Base-by-base conservation (phyloP, 805 yeast species). In the Cyberlindnera saturnus region DNA sequence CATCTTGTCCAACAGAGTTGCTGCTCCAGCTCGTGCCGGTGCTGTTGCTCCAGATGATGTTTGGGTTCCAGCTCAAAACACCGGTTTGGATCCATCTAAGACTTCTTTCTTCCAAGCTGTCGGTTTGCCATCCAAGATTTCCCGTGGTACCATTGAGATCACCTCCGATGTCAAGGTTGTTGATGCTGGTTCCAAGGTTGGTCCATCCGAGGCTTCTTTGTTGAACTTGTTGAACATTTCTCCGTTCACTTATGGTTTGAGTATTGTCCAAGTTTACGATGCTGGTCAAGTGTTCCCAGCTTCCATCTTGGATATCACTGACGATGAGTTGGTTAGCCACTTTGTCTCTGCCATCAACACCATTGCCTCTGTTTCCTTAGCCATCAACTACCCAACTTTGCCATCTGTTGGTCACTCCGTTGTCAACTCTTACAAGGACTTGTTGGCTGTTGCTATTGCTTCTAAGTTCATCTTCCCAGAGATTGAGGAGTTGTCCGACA, bases 11-110 rank as follows among this genome's bases (percentile, higher is more conserved):
- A 93, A 93, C 90, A 90, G 85, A 75, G 97, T 93, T 70, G 96
- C 96, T 69, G 99, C 99, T 66, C 99, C 99, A 75, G 99, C 99
- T 67, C 90, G 90, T 79, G 95, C 99, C 57, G 99, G 99, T 88
- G 98, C 98, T 67, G 69, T 88, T 69, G 97, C 99, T 66, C 98
- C 98, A 73, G 84, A 72, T 71, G 97, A 91, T 69, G 98, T 93
- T 66, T 88, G 82, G 84, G 85, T 93, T 61, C 95, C 95, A 70
- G 98, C 98, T 64, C 95, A 96, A 75, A 93, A 93, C 96, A 93
- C 99, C 63, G 97, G 98, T 86, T 90, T 93, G 96, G 99, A 93
- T 80, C 99, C 99, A 75, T 98, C 98, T 85, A 93, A 93, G 88
- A 93, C 99, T 68, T 93, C 99, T 70, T 93, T 93, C 95, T 93